Conservation (phyloP, 2,329 filamentous ascomycete species). For the Xylaria multiplex region DNA sequence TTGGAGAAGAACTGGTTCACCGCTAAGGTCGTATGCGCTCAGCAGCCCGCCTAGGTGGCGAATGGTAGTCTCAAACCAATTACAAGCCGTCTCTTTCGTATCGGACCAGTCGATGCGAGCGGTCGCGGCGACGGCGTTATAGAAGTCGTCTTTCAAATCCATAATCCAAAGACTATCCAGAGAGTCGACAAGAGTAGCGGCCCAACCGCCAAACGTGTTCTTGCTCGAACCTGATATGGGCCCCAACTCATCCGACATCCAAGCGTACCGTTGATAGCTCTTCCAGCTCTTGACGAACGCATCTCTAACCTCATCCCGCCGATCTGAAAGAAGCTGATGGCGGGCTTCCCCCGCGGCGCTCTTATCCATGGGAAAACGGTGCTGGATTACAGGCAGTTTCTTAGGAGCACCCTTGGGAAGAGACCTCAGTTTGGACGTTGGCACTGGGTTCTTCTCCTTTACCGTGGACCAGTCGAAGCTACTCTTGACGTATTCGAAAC, state of each 20-base stretch:
- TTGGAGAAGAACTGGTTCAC: conserved; percentile 50
- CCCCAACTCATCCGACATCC: conserved; percentile 59
- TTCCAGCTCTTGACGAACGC: conserved; percentile 54
- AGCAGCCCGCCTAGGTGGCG: conserved; percentile 56
- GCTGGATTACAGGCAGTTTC: conserved; percentile 28
- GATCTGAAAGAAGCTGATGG: conserved; percentile 36
- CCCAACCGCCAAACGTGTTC: conserved; percentile 60
- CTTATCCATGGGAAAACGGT: conserved; percentile 20
- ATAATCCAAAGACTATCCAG: conserved; percentile 63
- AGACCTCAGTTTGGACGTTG: conserved; percentile 19
- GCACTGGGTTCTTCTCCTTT: conserved; percentile 25
- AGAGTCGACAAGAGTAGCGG: conserved; percentile 62
- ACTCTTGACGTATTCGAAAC: conserved; percentile 19
- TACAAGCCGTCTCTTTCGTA: conserved; percentile 49
- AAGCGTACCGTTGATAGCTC: conserved; percentile 59
- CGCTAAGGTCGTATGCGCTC: conserved; percentile 54
- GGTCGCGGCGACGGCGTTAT: conserved; percentile 56
- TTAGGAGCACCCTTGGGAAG: conserved; percentile 29
- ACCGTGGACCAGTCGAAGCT: conserved; percentile 36
- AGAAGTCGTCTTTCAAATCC: conserved; percentile 60
- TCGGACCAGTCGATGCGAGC: conserved; percentile 59
- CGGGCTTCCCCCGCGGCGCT: conserved; percentile 24
- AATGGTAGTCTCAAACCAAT: conserved; percentile 58
- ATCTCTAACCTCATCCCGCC: conserved; percentile 48
- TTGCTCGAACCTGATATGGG: conserved; percentile 56